Base-by-base conservation (phyloP, 768 basidiomycete species). In the Krasilnikovozyma curviuscula region DNA sequence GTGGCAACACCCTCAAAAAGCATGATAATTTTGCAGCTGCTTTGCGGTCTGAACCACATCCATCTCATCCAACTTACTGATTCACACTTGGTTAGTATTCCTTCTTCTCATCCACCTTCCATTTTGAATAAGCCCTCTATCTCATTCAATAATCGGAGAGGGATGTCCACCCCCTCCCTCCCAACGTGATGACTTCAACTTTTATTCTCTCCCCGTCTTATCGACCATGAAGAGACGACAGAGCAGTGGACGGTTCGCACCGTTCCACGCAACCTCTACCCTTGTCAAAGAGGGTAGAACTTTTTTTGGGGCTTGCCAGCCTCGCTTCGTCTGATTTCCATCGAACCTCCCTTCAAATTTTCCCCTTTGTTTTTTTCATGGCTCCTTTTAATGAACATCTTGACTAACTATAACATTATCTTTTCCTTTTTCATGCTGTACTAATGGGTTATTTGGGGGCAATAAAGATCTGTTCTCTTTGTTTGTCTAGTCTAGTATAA, bases 181-280 rank as follows among this genome's bases (percentile, higher is more conserved):
- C 48, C 33, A 21, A 52, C 38, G 29, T 52, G 50, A 52, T 52
- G 50, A 52, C 50, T 52, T 52, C 50, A 52, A 52, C 28, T 46
- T 46, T 52, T 46, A 43, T 40, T 52, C 50, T 52, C 50, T 52
- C 50, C 50, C 50, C 50, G 50, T 52, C 50, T 34, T 52, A 52
- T 52, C 50, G 50, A 52, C 50, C 50, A 52, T 52, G 50, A 44
- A 44, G 50, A 52, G 50, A 52, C 50, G 50, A 52, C 50, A 52
- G 50, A 52, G 50, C 39, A 46, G 50, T n/a, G 50, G 39, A 21
- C 44, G 50, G 44, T 46, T 45, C 49, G 49, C 43, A 45, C 34
- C 50, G 40, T 21, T 35, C 50, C 50, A 35, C 45, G 50, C n/a
- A n/a, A n/a, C n/a, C n/a, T n/a, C n/a, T n/a, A n/a, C n/a, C n/a